Evolutionary conservation across 225 moss, liverwort and hornwort genomes (phyloP), one percentile per base, ranked within the genome.

Genomic region (Polytrichum formosum): DNA sequence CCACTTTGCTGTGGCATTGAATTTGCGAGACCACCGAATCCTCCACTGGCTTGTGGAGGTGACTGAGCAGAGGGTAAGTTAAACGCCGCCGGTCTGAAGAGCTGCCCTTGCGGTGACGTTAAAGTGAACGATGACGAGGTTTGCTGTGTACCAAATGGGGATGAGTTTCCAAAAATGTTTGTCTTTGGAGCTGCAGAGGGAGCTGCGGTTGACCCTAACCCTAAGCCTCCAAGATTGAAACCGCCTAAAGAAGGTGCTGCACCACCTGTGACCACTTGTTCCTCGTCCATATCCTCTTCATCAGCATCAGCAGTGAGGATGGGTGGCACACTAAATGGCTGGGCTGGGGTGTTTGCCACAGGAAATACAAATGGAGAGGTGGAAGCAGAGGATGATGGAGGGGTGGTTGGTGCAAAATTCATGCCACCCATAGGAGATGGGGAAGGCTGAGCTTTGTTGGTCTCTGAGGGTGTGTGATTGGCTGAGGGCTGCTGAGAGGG

Each of bases 211-310:
- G 81, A 85, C 46, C 90, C 85, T 72, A 94, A 80, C 10, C 87
- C 98, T 71, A 98, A 85, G 53, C 91, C 94, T 70, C 92, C 92
- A 68, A 98, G 87, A 65, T 81, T 90, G 68, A 94, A 94, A 25
- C 88, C 79, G 73, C 85, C 85, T 65, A 87, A 55, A 54, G 82
- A 73, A 53, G 73, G 53, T 77, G 81, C 56, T 70, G 70, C 81
- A 20, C 58, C 58, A 20, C 23, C n/a, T 74, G 67, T 23, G 46
- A 56, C 28, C 33, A 75, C 77, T 53, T 83, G 86, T 82, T 90
- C 98, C 65, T 94, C 91, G 75, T 92, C 92, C 94, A 94, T 94
- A 66, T 92, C 97, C 78, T 98, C 98, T 79, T 94, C 98, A 73
- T 91, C 79, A 60, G 78, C 53, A 28, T 86, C 81, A 46, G 71